Evolutionary conservation across 75 land plant species (phyloP).

Genomic region (Pinus tabuliformis): DNA sequence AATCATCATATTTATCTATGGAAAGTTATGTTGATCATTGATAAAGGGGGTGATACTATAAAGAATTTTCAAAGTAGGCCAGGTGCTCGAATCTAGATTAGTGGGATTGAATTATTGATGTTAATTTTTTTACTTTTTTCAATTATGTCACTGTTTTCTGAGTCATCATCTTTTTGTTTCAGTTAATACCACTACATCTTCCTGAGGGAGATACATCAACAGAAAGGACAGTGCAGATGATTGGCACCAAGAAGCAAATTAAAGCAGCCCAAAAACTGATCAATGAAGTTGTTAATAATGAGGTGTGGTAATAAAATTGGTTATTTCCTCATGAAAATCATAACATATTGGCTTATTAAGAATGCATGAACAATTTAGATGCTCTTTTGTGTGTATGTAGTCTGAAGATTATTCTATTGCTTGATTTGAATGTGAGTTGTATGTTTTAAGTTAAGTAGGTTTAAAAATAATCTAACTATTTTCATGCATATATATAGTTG

Average conservation of each 20-base stretch:
- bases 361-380: neutral
- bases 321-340: neutral
- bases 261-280: conserved; percentile 82
- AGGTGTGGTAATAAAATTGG: conserved; percentile 21
- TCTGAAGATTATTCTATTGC: neutral
- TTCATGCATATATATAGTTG: neutral
- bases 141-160: neutral
- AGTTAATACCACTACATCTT: conserved; percentile 74
- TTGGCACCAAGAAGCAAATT: conserved; percentile 83
- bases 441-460: neutral
- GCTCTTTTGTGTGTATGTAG: neutral
- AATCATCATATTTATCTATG: neutral
- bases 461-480: neutral
- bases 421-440: no score
- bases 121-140: no score
- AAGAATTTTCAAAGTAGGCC: conserved; percentile 79
- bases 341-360: neutral
- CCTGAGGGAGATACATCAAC: conserved; percentile 77
- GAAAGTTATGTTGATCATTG: conserved; percentile 94
- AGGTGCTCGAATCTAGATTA: conserved; percentile 96
- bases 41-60: conserved; percentile 93
- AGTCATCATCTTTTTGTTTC: conserved; percentile 4
- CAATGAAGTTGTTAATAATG: conserved; percentile 88
- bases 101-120: neutral
- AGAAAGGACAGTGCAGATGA: conserved; percentile 81